These are phyloP conservation scores for Cantharellus anzutake DNA, from an alignment of 768 basidiomycete species.

Conservation along the genomic window DNA sequence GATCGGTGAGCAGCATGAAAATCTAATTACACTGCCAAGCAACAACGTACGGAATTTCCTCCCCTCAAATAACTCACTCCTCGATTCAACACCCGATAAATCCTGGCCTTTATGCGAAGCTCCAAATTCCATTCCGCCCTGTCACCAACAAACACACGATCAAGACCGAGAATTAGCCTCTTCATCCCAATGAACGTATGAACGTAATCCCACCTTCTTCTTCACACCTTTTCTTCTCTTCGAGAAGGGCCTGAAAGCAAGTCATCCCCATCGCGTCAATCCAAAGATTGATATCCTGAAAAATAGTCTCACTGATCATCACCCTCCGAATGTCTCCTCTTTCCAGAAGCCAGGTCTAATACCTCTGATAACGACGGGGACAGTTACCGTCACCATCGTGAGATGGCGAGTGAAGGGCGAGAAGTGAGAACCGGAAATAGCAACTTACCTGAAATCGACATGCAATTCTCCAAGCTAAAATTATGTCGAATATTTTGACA, in stretches of 20 bases:
- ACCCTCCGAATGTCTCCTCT: slow-evolving; percentile 4
- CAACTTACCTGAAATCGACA: slow-evolving; percentile 40
- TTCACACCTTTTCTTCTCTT: no score
- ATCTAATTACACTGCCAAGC: background rate
- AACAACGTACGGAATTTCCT: slow-evolving; percentile 55
- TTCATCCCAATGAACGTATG: no score
- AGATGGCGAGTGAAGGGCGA: background rate
- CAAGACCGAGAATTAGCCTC: no score
- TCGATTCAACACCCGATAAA: slow-evolving; percentile 35
- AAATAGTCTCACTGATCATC: background rate
- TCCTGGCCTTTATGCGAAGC: slow-evolving; percentile 41
- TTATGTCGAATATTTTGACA: slow-evolving; percentile 68
- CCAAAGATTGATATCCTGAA: no score
- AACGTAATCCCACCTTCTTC: no score
- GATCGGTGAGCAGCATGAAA: no score
- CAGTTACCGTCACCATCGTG: slow-evolving; percentile 13
- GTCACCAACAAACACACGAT: no score
- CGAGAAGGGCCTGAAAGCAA: no score
- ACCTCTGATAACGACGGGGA: background rate
- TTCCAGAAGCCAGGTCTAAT: slow-evolving; percentile 6
- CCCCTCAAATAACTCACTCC: slow-evolving; percentile 49
- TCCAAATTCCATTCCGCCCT: no score
- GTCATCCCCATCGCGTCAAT: no score
- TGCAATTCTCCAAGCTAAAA: slow-evolving; percentile 48
- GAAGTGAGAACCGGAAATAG: background rate